A percentile compares a stretch with the other conserved stretches of the same genome.
These are phyloP conservation scores for Populus nigra DNA, from an alignment of 345 rosid genomes.

Conservation along the genomic window DNA sequence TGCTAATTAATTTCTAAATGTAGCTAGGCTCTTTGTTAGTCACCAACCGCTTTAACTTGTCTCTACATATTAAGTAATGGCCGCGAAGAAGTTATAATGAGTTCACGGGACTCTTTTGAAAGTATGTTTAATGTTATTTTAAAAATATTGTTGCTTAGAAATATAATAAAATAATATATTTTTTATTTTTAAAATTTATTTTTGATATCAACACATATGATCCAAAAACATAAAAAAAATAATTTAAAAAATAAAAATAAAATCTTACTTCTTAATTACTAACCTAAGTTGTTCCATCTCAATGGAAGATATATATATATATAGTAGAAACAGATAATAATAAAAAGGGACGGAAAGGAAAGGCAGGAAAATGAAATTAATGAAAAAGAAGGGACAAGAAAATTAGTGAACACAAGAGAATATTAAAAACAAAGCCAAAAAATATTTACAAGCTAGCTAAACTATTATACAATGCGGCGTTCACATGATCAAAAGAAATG, in stretches of 20 bases:
- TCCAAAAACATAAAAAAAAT: too few relatives aligned
- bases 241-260: too few relatives aligned
- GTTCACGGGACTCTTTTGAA: too few relatives aligned
- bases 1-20: neutral
- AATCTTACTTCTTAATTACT: too few relatives aligned
- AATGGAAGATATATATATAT: neutral
- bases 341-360: neutral
- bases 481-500: neutral
- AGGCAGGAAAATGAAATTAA: neutral
- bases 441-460: neutral
- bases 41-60: neutral
- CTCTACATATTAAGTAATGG: neutral
- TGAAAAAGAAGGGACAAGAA: neutral
- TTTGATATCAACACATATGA: too few relatives aligned
- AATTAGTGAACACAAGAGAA: neutral
- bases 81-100: too few relatives aligned
- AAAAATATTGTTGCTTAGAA: fast-evolving
- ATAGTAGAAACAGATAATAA: too few relatives aligned
- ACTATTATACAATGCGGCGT: neutral
- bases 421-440: conserved; percentile 5
- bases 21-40: too few relatives aligned
- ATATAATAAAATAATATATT: too few relatives aligned
- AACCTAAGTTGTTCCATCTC: neutral
- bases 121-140: too few relatives aligned
- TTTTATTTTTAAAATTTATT: too few relatives aligned